Percentiles rank a stretch among this genome's conserved stretches.
These are phyloP conservation scores for Viridothelium virens DNA, from an alignment of 495 filamentous ascomycete species.

Conservation along the genomic window DNA sequence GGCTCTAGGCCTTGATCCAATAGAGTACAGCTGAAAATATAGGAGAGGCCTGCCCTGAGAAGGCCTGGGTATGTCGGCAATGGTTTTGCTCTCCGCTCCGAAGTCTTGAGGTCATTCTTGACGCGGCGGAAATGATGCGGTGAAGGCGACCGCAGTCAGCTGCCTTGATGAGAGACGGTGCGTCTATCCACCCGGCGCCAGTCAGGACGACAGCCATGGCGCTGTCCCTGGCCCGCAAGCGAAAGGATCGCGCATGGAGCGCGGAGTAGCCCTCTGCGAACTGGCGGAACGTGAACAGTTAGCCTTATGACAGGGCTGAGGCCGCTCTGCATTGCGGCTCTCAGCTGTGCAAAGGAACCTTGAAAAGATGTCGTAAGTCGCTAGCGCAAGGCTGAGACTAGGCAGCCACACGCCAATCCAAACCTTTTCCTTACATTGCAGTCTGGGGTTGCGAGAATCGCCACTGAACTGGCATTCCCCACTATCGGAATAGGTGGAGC, in stretches of 20 bases:
- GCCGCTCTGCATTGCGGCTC: constrained; percentile 8
- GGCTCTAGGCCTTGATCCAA: neutral
- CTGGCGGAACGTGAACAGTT: neutral
- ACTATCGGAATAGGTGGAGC: neutral
- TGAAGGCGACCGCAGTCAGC: constrained; percentile 5
- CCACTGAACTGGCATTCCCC: constrained; percentile 3
- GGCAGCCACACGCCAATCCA: neutral
- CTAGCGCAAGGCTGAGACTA: neutral
- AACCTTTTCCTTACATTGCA: neutral
- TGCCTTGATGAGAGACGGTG: neutral
- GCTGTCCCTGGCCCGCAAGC: neutral
- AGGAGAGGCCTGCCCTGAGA: neutral
- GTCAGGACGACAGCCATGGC: neutral
- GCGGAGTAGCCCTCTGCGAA: neutral
- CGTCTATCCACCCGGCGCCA: neutral
- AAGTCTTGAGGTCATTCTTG: neutral
- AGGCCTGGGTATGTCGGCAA: neutral
- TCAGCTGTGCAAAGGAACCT: neutral
- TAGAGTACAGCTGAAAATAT: neutral
- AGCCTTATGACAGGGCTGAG: constrained; percentile 8
- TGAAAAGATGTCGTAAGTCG: neutral
- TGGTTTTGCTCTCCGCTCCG: neutral
- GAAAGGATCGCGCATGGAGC: neutral
- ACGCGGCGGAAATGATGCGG: neutral
- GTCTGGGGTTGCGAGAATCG: constrained; percentile 2